Conservation (phyloP, 192 early-diverging fungal species). For the Rhizophagus clarus region DNA sequence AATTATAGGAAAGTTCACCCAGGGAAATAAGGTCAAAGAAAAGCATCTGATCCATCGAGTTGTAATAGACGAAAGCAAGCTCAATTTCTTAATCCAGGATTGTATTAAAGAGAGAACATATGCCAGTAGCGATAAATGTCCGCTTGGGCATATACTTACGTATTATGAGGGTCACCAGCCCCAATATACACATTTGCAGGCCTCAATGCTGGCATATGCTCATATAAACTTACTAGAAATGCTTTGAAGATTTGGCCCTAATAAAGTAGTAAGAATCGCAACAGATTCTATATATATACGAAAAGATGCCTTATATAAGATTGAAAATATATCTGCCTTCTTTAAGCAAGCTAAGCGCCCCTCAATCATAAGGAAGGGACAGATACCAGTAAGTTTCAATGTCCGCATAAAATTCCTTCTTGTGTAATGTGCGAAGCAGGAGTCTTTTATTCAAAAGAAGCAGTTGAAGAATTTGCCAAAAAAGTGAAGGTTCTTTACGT, state of each 20-base stretch:
- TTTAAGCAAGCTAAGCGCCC: not conserved
- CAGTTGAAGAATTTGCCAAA: constrained; percentile 3
- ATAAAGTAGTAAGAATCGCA: constrained; percentile 16
- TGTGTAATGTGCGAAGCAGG: not conserved
- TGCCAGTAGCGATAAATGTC: constrained; percentile 16
- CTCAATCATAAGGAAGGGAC: too few species aligned
- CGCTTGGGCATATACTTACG: constrained; percentile 7
- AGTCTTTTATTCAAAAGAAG: not conserved
- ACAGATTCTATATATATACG: constrained; percentile 11
- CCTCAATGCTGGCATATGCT: not conserved
- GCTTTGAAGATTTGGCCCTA: not conserved
- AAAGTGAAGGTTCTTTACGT: not conserved
- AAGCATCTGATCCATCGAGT: not conserved
- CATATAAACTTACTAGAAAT: constrained; percentile 18
- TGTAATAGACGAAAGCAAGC: constrained; percentile 21
- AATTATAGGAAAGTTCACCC: constrained; percentile 17
- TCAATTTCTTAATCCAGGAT: constrained; percentile 16
- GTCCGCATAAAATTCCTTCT: not conserved
- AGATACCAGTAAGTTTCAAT: too few species aligned
- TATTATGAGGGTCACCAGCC: too few species aligned
- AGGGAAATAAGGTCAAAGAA: constrained; percentile 11
- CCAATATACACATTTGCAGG: constrained; percentile 4
- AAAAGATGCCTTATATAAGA: constrained; percentile 16
- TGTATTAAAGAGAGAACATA: not conserved
- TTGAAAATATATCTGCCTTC: not conserved